Conservation (phyloP, 108 stramenopile species). For the Fistulifera pelliculosa region DNA sequence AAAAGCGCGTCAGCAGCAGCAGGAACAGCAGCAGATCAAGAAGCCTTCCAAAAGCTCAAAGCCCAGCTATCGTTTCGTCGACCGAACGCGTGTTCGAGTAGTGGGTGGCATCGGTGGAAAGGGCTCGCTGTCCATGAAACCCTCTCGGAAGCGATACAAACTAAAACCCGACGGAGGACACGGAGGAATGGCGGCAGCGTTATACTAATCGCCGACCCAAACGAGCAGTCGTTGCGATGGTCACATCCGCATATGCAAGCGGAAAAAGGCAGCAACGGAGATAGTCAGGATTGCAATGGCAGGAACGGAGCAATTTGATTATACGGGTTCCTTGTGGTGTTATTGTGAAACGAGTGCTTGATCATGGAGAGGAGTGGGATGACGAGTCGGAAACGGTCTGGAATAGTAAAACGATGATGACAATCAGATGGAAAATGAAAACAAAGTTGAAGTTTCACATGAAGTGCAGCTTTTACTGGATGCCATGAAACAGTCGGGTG, state of each 20-base stretch:
- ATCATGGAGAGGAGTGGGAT: slow-evolving; percentile 53
- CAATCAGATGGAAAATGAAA: slow-evolving; percentile 4
- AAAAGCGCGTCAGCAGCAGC: no score
- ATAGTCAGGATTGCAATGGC: slow-evolving; percentile 42
- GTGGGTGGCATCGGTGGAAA: slow-evolving; percentile 68
- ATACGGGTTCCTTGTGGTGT: slow-evolving; percentile 80
- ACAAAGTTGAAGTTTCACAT: slow-evolving; percentile 17
- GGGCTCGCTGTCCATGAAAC: slow-evolving; percentile 50
- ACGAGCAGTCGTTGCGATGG: slow-evolving; percentile 48
- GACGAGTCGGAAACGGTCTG: slow-evolving; percentile 23
- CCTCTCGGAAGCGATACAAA: slow-evolving; percentile 38
- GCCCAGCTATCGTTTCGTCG: slow-evolving; percentile 54
- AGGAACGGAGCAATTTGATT: slow-evolving; percentile 60
- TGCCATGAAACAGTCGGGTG: slow-evolving; percentile 18
- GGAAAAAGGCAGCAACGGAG: slow-evolving; percentile 49
- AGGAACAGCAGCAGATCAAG: no score
- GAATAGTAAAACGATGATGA: slow-evolving; percentile 7
- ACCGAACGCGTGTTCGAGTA: slow-evolving; percentile 52
- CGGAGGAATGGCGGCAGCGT: slow-evolving; percentile 79
- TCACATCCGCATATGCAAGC: slow-evolving; percentile 44
- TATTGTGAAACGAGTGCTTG: slow-evolving; percentile 63
- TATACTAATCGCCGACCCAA: slow-evolving; percentile 60
- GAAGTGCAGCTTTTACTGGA: slow-evolving; percentile 9
- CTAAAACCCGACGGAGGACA: slow-evolving; percentile 69
- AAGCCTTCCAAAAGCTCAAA: slow-evolving; percentile 10